Evolutionary conservation across 805 yeast species (phyloP), one percentile per base, ranked within the genome.

Genomic region (Pichia sporocuriosa): DNA sequence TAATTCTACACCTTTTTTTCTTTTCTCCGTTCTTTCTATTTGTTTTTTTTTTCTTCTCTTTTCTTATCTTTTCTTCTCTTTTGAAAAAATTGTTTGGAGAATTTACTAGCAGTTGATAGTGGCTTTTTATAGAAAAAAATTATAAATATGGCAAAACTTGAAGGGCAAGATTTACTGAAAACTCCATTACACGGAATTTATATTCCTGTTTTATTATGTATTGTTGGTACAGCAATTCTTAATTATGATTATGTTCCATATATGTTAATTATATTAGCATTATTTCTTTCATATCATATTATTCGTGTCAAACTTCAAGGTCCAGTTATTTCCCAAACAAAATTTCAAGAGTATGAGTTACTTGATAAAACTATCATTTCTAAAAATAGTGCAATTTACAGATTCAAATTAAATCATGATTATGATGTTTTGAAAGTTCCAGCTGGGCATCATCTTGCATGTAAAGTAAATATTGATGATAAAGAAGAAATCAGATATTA

Each of bases 171-270:
- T 40, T 63, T 82, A 34, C 66, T 81, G 44, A 77, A 80, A 54
- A 75, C 80, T 40, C 88, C 89, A 6, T 60, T 84, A 32, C 94
- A 84, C 54, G 87, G 89, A 16, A 74, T 84, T 38, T 77, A 75
- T 56, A 83, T 84, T 49, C 94, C 94, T 6, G 61, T 73, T 21
- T 75, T 67, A 2, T 68, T 84, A 39, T 69, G 83, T 36, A 32
- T 81, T 7, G 68, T 71, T 25, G 94, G 94, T 28, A 70, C 79
- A 4, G 58, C 66, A 19, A 68, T 83, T 50, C 66, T 79, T 43
- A 72, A 75, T 37, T 68, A 59, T 46, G 65, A 66, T 35, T 77
- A 68, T 54, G 52, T 77, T 35, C 81, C 81, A 13, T 61, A 61
- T 45, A 60, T 70, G 23, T 51, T 65, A 35, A 63, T 59, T 13